Evolutionary conservation across 1,284 basidiomycete species (phyloP), one percentile per base, ranked within the genome.

Genomic region (Cryptococcus amylolentus): DNA sequence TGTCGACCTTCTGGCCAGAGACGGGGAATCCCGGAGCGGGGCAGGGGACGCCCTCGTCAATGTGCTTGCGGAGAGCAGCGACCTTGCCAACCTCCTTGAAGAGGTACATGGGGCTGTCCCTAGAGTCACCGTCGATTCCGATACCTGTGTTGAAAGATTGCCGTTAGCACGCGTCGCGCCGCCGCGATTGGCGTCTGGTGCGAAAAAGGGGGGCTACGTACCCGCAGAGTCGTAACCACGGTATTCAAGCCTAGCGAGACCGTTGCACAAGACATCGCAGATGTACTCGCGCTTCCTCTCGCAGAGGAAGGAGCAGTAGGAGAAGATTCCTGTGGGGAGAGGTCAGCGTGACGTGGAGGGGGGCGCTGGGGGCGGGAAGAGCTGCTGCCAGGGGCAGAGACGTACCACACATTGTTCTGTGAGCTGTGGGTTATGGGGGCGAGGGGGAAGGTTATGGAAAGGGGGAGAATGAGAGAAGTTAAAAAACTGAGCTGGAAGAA

Each of bases 31-130:
- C 45, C 54, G 65, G 66, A n/a, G 12, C 18, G 35, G 37, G 13
- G 20, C 41, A 51, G 26, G 71, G 59, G 56, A 70, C 52, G 27
- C 89, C 86, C 63, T 84, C 82, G 55, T 87, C 86, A 70, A 97
- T 95, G 80, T 89, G 87, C 82, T 96, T 90, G 79, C 92, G 89
- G 57, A 99, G 84, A 31, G 89, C 88, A 50, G 88, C 88, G 61
- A 99, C 96, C 80, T 99, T 99, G 79, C 96, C 96, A 54, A 98
- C 95, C 79, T 96, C 89, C 83, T 98, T 98, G 87, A 95, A 98
- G 80, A 88, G 91, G 59, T 91, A 70, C 57, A 90, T 54, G 18
- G 76, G 74, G 43, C 67, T 56, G 55, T 85, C 85, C 6, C 86
- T 81, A 67, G 86, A 85, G 82, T 98, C 94, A 39, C 94, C 95